Percentiles rank a stretch among this genome's conserved stretches.
phyloP scores from a whole-genome alignment of 768 basidiomycete species.

The Cystoderma amianthinum region DNA sequence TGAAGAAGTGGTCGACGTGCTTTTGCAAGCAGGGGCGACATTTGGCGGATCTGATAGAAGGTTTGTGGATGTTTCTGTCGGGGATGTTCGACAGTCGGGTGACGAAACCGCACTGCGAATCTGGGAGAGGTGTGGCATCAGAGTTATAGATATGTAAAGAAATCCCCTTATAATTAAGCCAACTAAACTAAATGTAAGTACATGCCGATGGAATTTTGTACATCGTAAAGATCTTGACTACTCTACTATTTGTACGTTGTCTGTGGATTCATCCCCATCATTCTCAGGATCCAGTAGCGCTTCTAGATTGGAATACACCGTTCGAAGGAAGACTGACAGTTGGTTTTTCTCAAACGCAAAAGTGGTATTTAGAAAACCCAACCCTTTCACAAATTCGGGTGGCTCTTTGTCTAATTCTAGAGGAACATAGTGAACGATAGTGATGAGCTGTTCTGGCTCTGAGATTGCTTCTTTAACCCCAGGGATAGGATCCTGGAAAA shows the following conservation, averaged over 20 bases:
- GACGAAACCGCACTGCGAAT: constrained; percentile 38
- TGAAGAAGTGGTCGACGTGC: constrained; percentile 47
- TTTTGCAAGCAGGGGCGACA: constrained; percentile 69
- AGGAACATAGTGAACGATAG: constrained; percentile 57
- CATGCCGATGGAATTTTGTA: background rate
- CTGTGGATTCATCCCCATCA: constrained; percentile 19
- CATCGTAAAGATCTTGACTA: background rate
- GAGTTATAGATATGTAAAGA: too few relatives aligned
- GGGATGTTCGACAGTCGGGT: constrained; percentile 24
- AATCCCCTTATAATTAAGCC: too few relatives aligned
- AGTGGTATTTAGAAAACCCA: constrained; percentile 53
- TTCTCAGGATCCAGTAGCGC: constrained; percentile 27
- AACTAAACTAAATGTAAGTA: too few relatives aligned
- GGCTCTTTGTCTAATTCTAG: constrained; percentile 57
- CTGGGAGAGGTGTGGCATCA: constrained; percentile 52
- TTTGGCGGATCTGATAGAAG: constrained; percentile 62
- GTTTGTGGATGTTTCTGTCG: constrained; percentile 44
- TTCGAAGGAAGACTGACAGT: constrained; percentile 59
- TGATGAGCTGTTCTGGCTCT: constrained; percentile 29
- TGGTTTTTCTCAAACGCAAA: constrained; percentile 71
- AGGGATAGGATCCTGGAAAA: constrained; percentile 32
- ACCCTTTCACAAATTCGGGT: constrained; percentile 42
- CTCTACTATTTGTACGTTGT: constrained; percentile 9
- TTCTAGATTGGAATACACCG: constrained; percentile 46
- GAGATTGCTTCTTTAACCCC: constrained; percentile 22